Base-by-base conservation (phyloP, 2,329 filamentous ascomycete species). In the Elsinoe perseae region DNA sequence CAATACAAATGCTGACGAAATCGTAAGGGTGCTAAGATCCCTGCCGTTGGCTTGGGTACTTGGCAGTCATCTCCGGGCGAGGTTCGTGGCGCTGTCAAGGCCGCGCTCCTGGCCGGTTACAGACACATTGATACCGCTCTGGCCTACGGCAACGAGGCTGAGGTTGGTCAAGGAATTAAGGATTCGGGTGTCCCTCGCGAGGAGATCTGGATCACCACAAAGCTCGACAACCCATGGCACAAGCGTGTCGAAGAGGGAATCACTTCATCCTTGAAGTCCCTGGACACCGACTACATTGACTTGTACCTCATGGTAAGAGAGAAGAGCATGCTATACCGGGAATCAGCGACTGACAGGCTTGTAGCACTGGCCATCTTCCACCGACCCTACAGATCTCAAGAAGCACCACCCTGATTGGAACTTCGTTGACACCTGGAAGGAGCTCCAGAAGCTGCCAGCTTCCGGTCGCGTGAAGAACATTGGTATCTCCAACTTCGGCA, bases 401-500 rank as follows among this genome's bases (percentile, higher is more conserved):
- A 87, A 87, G 76, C 81, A 85, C 68, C 80, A 83, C 61, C 76
- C 81, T 28, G 87, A 89, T 74, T 92, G 88, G 87, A 80, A 59
- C 57, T 61, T 87, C 71, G 77, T 87, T 64, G 83, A 93, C 72
- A 93, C 89, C 23, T 95, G 80, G 80, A 67, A 59, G 53, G 59
- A 61, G 46, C 55, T 61, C 23, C 59, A 61, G 56, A 61, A 61
- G 56, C 75, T 89, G 46, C 73, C 82, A 21, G 80, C 72, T 9
- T 82, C 80, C 43, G 84, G 84, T 69, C 87, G 89, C 72, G 86
- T 86, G 32, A 59, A 56, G 57, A 61, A 61, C 57, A 61, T 61
- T 25, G 88, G 88, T 64, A 86, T 93, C 57, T 89, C 86, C 71
- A 95, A 95, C 79, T 93, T 95, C 70, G 85, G 79, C 61, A 88